Percentiles rank a stretch among this genome's conserved stretches.
Evolutionary conservation across 1,139 yeast species (phyloP).

Genomic region (Debaryomyces psychrophilus): DNA sequence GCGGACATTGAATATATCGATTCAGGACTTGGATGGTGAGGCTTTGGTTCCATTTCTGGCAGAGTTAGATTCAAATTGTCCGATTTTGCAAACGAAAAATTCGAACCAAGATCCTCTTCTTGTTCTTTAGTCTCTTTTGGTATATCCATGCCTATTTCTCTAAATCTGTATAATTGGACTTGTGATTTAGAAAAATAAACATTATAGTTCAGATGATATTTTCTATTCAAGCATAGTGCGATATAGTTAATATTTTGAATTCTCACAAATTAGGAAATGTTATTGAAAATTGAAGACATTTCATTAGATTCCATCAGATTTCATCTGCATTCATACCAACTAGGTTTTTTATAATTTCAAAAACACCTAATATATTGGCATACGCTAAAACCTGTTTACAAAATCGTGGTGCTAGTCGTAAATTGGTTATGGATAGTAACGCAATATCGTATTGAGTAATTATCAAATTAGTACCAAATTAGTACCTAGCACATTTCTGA

Average conservation of each 20-base stretch:
- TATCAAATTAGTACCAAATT: not conserved
- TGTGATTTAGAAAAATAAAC: constrained; percentile 3
- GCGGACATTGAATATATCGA: not conserved
- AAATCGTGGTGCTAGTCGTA: not conserved
- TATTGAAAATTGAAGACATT: constrained; percentile 8
- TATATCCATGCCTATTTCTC: not conserved
- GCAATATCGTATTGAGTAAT: not conserved
- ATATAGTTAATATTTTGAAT: constrained; percentile 11
- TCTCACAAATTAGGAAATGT: constrained; percentile 19
- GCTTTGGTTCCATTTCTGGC: not conserved
- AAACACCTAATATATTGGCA: not conserved
- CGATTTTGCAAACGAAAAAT: constrained; percentile 15
- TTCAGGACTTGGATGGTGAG: not conserved
- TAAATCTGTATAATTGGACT: not conserved
- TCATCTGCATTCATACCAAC: not conserved
- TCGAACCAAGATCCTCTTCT: constrained; percentile 1
- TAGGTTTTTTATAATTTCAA: not conserved
- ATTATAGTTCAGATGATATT: not conserved
- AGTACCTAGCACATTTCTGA: not conserved
- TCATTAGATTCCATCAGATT: not conserved
- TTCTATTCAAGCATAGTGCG: constrained; percentile 6
- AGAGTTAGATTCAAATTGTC: constrained; percentile 10
- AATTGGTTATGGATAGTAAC: not conserved
- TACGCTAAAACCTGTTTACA: not conserved
- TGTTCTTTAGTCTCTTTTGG: not conserved